Conservation (phyloP, 441 rosid genomes). For the Macaranga tanarius region DNA sequence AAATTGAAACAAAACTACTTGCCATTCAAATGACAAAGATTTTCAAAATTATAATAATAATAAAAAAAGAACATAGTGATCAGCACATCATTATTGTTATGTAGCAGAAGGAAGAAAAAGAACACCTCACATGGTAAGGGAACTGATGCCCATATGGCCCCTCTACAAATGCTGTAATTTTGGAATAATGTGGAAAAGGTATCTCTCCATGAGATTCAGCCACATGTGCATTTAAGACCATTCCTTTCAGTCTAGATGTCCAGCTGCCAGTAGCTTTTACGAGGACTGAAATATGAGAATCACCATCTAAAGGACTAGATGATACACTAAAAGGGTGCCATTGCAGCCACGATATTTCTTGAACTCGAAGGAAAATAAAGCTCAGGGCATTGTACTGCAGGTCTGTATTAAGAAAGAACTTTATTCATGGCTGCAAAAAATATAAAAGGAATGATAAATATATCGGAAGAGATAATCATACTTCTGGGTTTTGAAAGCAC, state of each 20-base stretch:
- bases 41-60: background rate
- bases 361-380: constrained; percentile 69
- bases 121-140: constrained; percentile 70
- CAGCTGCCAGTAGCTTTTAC: constrained; percentile 50
- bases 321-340: constrained; percentile 63
- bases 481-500: constrained; percentile 44
- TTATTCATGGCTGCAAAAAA: constrained; percentile 8
- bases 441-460: constrained; percentile 4
- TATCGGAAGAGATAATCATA: constrained; percentile 5
- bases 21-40: background rate
- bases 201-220: constrained; percentile 25
- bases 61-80: background rate
- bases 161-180: constrained; percentile 57
- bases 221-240: constrained; percentile 27
- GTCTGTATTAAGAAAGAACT: constrained; percentile 31
- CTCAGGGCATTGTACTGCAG: constrained; percentile 74
- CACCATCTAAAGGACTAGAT: constrained; percentile 49
- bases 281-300: constrained; percentile 40
- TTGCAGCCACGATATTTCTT: constrained; percentile 56
- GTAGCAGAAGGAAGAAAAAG: background rate
- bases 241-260: constrained; percentile 41
- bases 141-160: constrained; percentile 75
- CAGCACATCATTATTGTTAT: background rate
- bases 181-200: constrained; percentile 18
- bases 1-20: background rate